These are phyloP conservation scores for Lachancea quebecensis DNA, from an alignment of 805 yeast genomes.

Conservation along the genomic window DNA sequence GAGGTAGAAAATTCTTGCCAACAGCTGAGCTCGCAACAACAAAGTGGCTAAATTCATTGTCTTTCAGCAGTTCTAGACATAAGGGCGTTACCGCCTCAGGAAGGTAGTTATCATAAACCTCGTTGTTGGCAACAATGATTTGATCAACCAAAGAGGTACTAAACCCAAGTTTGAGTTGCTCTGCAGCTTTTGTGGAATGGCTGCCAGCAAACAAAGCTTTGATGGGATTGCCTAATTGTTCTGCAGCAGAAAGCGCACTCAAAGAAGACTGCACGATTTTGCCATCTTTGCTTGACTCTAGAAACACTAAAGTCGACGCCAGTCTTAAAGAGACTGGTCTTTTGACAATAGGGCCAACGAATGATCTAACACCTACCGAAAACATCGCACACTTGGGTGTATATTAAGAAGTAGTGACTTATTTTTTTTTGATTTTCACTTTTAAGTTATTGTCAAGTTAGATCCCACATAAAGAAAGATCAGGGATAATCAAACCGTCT, in stretches of 20 bases:
- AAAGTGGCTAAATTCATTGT: conserved; percentile 50
- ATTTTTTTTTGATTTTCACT: not conserved
- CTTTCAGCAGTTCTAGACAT: conserved; percentile 35
- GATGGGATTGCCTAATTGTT: conserved; percentile 65
- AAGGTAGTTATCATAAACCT: conserved; percentile 56
- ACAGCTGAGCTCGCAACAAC: conserved; percentile 77
- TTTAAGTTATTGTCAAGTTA: no score
- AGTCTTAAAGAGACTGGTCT: conserved; percentile 32
- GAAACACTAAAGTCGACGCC: conserved; percentile 68
- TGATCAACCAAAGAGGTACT: conserved; percentile 37
- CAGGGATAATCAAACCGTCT: no score
- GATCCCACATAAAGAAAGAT: no score
- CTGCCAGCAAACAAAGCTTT: conserved; percentile 74
- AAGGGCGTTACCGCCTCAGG: conserved; percentile 83
- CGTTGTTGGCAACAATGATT: conserved; percentile 48
- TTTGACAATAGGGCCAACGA: not conserved
- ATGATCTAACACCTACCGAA: not conserved
- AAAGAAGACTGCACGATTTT: conserved; percentile 60
- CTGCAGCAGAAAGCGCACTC: conserved; percentile 72
- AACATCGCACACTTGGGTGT: not conserved
- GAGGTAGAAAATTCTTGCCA: conserved; percentile 81
- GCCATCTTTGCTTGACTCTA: conserved; percentile 53
- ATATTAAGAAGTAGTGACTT: no score
- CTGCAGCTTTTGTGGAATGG: conserved; percentile 44
- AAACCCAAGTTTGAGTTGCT: conserved; percentile 22